These are phyloP conservation scores for Saccharomycopsis sp. DNA, from an alignment of 805 yeast species.

Conservation along the genomic window DNA sequence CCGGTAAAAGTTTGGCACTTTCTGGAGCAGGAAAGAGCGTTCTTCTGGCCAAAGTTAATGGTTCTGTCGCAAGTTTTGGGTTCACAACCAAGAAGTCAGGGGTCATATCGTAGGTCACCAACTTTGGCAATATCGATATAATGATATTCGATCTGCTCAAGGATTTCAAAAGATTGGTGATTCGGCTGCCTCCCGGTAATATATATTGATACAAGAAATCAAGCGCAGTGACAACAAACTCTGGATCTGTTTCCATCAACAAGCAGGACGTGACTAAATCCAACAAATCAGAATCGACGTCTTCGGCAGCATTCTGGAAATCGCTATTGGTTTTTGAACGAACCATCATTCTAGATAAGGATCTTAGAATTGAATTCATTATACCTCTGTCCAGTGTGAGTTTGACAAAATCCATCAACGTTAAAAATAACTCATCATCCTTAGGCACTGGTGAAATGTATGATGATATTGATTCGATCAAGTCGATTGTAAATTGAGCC, in stretches of 20 bases:
- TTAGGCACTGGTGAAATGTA: conserved; percentile 67
- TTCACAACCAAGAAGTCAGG: conserved; percentile 31
- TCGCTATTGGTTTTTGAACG: conserved; percentile 38
- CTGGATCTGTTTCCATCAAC: conserved; percentile 57
- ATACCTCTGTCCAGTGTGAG: conserved; percentile 57
- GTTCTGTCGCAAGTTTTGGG: conserved; percentile 25
- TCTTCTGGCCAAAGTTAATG: conserved; percentile 40
- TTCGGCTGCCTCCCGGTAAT: conserved; percentile 51
- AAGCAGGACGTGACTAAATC: conserved; percentile 50
- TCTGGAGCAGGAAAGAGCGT: conserved; percentile 58
- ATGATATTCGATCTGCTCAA: conserved; percentile 42
- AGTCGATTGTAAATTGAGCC: conserved; percentile 60
- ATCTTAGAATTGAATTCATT: conserved; percentile 60
- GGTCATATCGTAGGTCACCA: conserved; percentile 44
- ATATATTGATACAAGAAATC: conserved; percentile 78
- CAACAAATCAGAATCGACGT: conserved; percentile 38
- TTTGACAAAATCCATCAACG: conserved; percentile 42
- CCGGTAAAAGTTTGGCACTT: conserved; percentile 52
- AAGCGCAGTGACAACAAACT: conserved; percentile 60
- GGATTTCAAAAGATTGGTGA: conserved; percentile 42
- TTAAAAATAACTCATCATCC: conserved; percentile 58
- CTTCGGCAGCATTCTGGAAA: conserved; percentile 42
- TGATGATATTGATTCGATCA: conserved; percentile 76
- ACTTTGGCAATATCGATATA: conserved; percentile 51
- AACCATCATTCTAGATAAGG: conserved; percentile 71